Evolutionary conservation across 805 yeast species (phyloP).

Genomic region (Myxozyma neotropica): DNA sequence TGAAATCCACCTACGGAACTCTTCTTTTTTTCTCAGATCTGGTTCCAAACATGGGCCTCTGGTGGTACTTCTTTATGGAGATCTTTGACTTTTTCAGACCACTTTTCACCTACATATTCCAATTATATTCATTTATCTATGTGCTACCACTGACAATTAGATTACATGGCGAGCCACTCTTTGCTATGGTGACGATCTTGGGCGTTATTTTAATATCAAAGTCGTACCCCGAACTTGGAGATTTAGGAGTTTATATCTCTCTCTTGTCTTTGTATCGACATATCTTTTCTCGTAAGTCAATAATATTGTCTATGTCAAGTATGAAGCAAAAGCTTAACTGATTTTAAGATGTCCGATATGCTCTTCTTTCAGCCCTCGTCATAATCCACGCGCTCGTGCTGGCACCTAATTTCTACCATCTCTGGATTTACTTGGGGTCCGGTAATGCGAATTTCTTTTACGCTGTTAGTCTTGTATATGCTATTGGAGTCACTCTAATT

Average conservation of each 20-base stretch:
- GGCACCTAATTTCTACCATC: constrained; percentile 85
- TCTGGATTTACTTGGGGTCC: constrained; percentile 92
- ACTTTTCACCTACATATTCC: constrained; percentile 82
- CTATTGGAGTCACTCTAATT: constrained; percentile 66
- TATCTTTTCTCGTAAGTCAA: constrained; percentile 37
- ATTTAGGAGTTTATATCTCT: constrained; percentile 59
- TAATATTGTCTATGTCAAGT: background rate
- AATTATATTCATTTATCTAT: constrained; percentile 67
- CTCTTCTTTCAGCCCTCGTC: constrained; percentile 54
- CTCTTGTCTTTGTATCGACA: constrained; percentile 53
- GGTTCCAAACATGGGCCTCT: constrained; percentile 87
- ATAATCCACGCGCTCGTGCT: constrained; percentile 62
- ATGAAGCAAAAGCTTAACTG: too few relatives aligned
- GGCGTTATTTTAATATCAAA: constrained; percentile 68
- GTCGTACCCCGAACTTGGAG: constrained; percentile 85
- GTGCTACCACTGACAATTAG: constrained; percentile 74
- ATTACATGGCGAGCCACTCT: constrained; percentile 59
- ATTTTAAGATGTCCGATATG: constrained; percentile 47
- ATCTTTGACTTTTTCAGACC: constrained; percentile 87
- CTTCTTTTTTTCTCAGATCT: constrained; percentile 63
- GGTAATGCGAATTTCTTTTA: constrained; percentile 97
- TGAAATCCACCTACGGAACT: constrained; percentile 57
- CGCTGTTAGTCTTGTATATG: constrained; percentile 84
- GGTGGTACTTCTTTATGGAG: constrained; percentile 99
- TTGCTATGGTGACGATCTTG: constrained; percentile 53